Base-by-base conservation (phyloP, 768 basidiomycete species). In the Termitomyces sp. region DNA sequence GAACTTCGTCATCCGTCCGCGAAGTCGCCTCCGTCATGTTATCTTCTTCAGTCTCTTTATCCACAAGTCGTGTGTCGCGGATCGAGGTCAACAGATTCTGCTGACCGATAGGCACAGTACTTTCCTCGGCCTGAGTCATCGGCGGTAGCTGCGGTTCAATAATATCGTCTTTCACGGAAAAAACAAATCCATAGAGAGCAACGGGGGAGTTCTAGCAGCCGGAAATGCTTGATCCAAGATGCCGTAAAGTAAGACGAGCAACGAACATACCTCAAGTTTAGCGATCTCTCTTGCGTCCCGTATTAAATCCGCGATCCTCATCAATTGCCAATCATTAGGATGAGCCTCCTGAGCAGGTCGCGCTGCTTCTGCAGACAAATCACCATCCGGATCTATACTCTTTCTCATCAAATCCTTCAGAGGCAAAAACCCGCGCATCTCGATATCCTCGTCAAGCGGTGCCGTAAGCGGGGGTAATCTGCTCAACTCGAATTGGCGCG, bases 301-400 rank as follows among this genome's bases (percentile, higher is more conserved):
- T 47, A 94, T 74, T 42, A 97, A 73, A 71, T 97, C 96, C 46
- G 83, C 78, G 56, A 99, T 89, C 61, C 97, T 79, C 92, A 98
- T 95, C 43, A 99, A 72, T 63, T 95, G 91, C 74, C 96, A 94
- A 57, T 91, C 94, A 63, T 99, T 98, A 8, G 97, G 97, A 73
- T 98, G 82, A 37, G 76, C 78, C 59, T 79, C 64, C 33, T 64
- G 58, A 17, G 72, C 64, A 57, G 73, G 62, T 30, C 54, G 50
- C 17, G 53, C 59, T 3, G 52, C 64, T 11, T 61, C 65, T 28
- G 59, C 64, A 28, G 61, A 63, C 42, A 63, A 62, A 28, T 57
- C 61, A 7, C 65, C 67, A 47, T 63, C 67, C 33, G 56, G 66
- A 55, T 63, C 60, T 47, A 51, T 59, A 21, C 12, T 40, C 12